These are phyloP conservation scores for Pseudogymnoascus sp. DNA, from an alignment of 2,329 filamentous ascomycete genomes.

Conservation along the genomic window DNA sequence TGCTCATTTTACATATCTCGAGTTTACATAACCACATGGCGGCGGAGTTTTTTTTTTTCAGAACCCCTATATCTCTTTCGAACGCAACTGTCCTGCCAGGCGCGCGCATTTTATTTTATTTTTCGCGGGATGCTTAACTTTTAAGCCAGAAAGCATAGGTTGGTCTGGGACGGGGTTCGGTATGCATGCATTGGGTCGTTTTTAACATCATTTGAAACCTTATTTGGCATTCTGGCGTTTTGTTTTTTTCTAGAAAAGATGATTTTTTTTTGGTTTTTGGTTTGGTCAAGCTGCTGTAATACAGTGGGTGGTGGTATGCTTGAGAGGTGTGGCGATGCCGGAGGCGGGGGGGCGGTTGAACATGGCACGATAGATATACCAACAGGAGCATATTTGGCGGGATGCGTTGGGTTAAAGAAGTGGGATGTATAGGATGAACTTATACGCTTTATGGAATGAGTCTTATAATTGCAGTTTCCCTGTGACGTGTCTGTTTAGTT, in stretches of 20 bases:
- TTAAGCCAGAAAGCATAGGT: neutral
- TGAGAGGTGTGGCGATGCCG: neutral
- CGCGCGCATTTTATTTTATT: neutral
- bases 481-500: neutral
- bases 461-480: neutral
- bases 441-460: neutral
- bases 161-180: neutral
- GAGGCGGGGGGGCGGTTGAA: too few species aligned
- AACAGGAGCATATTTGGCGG: neutral
- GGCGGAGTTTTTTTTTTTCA: neutral
- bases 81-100: neutral
- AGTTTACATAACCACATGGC: constrained; percentile 5
- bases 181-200: neutral
- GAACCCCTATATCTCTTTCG: neutral
- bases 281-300: neutral
- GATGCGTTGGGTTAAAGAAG: constrained; percentile 1
- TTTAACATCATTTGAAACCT: neutral
- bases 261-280: neutral
- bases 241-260: constrained; percentile 1
- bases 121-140: neutral
- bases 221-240: constrained; percentile 2
- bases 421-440: neutral
- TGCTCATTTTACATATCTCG: neutral
- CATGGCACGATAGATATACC: constrained; percentile 2
- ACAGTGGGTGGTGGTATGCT: neutral